Base-by-base conservation (phyloP, 345 rosid species). In the Boechera stricta region DNA sequence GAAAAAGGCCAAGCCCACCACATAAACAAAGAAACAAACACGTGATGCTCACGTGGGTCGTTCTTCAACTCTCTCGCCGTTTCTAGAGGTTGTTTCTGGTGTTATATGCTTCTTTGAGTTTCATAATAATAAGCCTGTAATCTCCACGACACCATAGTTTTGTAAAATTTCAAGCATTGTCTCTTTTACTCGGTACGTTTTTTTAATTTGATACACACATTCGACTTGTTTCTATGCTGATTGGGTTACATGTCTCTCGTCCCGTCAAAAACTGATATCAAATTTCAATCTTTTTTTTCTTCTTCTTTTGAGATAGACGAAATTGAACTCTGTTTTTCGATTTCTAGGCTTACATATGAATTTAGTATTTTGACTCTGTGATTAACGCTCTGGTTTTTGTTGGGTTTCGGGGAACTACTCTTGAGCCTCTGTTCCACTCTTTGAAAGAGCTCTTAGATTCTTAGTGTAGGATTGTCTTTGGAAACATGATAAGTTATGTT, bases 21-120 rank as follows among this genome's bases (percentile, higher is more conserved):
- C 18, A 57, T 7, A 36, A 60, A 60, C 65, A 60, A 10, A 32
- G 39, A 60, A 1, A 24, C 10, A 10, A 21, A 73, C 71, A 73
- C 77, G 77, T 73, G 71, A 5, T 5, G 4, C 47, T 32, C 77
- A 74, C 77, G 65, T 64, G 71, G 28, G 29, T 64, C 28, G 13
- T 47, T 26, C 64, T 18, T 61, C 32, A 61, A 54, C 36, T 44
- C 38, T 74, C 64, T 75, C 54, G 79, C 45, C 68, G 74, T 48
- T 75, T 67, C 74, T 49, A 75, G 74, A 68, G 35, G 2, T 42
- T 58, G 10, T 41, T 29, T 62, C 24, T 6, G 49, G 32, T 70
- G 12, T 32, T 21, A 48, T 72, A 21, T 62, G 45, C 12, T 7
- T 52, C 31, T 28, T 12, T 35, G 64, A 32, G 51, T 64, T 45